phyloP scores from a whole-genome alignment of 2,329 filamentous ascomycete genomes.

The Penicillium sclerotigenum region DNA sequence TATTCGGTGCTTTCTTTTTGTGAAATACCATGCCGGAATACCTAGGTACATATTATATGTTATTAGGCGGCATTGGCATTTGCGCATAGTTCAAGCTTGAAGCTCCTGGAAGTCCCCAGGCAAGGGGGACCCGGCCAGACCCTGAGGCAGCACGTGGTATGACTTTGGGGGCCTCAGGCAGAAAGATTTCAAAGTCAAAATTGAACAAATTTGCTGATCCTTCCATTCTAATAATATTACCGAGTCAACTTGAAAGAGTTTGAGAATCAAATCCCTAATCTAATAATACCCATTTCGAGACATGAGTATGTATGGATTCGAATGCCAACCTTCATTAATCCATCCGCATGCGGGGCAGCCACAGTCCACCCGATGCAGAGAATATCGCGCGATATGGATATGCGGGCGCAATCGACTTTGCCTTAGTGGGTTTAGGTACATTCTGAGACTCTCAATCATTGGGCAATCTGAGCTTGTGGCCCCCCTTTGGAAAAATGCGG shows the following conservation, averaged over 20 bases:
- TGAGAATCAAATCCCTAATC: not conserved
- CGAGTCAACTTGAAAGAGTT: constrained; percentile 5
- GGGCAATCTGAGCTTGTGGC: not conserved
- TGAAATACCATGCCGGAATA: not conserved
- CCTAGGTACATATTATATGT: no score
- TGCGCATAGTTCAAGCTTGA: not conserved
- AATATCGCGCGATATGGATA: constrained; percentile 11
- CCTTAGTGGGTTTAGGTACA: not conserved
- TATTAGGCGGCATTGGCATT: not conserved
- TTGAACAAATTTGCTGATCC: not conserved
- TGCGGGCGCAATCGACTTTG: constrained; percentile 12
- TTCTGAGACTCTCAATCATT: not conserved
- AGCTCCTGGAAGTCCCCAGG: not conserved
- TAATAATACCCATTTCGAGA: no score
- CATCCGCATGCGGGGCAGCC: constrained; percentile 21
- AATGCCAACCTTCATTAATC: no score
- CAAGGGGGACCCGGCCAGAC: not conserved
- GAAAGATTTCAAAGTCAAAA: not conserved
- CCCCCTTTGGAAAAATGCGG: not conserved
- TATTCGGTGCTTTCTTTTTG: not conserved
- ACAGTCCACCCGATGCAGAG: constrained; percentile 13
- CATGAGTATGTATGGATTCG: no score
- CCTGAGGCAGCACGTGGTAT: not conserved
- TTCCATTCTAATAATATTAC: not conserved
- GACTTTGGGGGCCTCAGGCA: not conserved